A percentile compares a stretch with the other conserved stretches of the same genome.
Conservation (phyloP, 2,329 filamentous ascomycete species). For the Aspergillus jensenii region DNA sequence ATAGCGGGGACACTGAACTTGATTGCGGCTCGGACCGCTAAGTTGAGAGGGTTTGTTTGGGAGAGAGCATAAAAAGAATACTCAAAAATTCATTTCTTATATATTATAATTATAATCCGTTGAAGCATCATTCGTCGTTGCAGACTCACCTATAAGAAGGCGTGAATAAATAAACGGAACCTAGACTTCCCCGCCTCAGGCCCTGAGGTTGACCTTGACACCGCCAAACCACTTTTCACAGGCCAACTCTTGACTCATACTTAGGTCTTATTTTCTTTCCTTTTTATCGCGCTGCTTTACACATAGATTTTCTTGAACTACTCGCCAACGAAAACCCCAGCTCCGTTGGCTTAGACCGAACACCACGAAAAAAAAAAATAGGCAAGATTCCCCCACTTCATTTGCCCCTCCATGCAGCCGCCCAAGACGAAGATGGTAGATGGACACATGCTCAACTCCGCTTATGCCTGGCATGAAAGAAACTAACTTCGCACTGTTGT, state of each 20-base stretch:
- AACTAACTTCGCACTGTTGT: neutral
- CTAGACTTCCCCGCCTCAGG: neutral
- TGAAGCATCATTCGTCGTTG: neutral
- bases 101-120: neutral
- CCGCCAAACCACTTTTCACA: neutral
- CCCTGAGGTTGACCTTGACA: neutral
- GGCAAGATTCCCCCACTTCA: neutral
- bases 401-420: neutral
- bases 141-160: neutral
- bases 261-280: neutral
- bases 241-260: neutral
- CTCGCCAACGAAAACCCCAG: neutral
- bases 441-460: constrained; percentile 3
- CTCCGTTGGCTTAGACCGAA: neutral
- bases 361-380: neutral
- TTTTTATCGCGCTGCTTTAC: neutral
- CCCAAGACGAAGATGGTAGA: constrained; percentile 1
- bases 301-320: neutral
- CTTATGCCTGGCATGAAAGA: neutral
- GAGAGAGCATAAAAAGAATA: constrained; percentile 29
- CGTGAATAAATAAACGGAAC: neutral
- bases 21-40: constrained; percentile 40
- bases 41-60: constrained; percentile 34
- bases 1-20: constrained; percentile 46
- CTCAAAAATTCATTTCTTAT: neutral